Percentiles rank a stretch among this genome's conserved stretches.
Conservation (phyloP, 495 filamentous ascomycete genomes). For the Lophiostoma macrostomum region DNA sequence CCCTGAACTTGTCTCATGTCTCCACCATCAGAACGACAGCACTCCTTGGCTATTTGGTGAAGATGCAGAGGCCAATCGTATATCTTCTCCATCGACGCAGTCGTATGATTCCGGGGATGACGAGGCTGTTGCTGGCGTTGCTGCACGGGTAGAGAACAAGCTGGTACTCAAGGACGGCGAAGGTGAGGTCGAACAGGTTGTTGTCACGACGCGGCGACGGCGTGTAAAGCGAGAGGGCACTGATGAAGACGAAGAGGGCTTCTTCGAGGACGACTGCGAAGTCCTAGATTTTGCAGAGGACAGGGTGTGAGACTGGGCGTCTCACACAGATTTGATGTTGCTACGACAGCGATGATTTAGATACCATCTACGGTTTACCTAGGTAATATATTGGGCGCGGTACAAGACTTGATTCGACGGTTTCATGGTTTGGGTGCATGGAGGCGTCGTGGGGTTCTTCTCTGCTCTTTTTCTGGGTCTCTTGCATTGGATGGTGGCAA, state of each 20-base stretch:
- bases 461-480: too few species aligned
- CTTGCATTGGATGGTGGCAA: too few species aligned
- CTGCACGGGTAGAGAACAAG: slow-evolving; percentile 39
- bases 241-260: slow-evolving; percentile 61
- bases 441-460: too few species aligned
- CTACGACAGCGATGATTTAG: too few species aligned
- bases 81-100: slow-evolving; percentile 45
- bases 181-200: slow-evolving; percentile 72
- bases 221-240: slow-evolving; percentile 44
- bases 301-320: slow-evolving; percentile 58
- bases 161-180: slow-evolving; percentile 57
- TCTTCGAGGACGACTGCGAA: slow-evolving; percentile 93
- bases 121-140: slow-evolving; percentile 41
- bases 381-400: too few species aligned
- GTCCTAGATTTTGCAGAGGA: slow-evolving; percentile 89
- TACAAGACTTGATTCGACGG: too few species aligned
- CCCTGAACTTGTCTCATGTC: slow-evolving; percentile 30
- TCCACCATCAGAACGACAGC: slow-evolving; percentile 33
- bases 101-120: slow-evolving; percentile 53
- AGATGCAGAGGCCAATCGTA: slow-evolving; percentile 60
- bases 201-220: slow-evolving; percentile 73
- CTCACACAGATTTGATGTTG: too few species aligned
- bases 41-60: slow-evolving; percentile 72
- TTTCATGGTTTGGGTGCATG: too few species aligned
- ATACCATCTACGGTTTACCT: too few species aligned